Evolutionary conservation across 169 alveolate genomes (phyloP).

Genomic region (Plasmodium gaboni): DNA sequence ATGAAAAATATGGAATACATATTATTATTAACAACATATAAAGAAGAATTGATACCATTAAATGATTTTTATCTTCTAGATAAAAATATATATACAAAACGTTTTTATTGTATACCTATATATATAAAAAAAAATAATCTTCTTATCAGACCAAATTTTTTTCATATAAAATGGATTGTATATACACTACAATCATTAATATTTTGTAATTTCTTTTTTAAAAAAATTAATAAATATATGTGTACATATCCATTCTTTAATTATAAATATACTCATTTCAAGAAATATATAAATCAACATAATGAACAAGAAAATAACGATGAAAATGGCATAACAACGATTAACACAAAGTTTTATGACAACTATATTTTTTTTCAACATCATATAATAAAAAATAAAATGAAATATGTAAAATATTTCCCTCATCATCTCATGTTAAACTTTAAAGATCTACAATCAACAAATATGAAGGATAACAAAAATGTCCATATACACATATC

Average conservation of each 20-base stretch:
- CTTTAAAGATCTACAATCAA: conserved; percentile 22
- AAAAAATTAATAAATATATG: conserved; percentile 72
- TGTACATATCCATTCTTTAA: conserved; percentile 72
- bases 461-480: conserved; percentile 5
- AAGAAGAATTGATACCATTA: conserved; percentile 59
- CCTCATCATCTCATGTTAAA: conserved; percentile 36
- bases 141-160: conserved; percentile 49
- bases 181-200: conserved; percentile 62
- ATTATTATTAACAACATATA: conserved; percentile 52
- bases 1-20: conserved; percentile 70
- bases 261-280: conserved; percentile 50
- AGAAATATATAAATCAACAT: not conserved
- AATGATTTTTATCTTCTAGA: conserved; percentile 66
- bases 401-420: conserved; percentile 38
- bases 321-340: too few species aligned
- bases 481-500: conserved; percentile 25
- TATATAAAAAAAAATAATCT: conserved; percentile 54
- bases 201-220: conserved; percentile 59
- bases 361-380: conserved; percentile 63
- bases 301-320: conserved; percentile 12
- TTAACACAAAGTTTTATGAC: not conserved
- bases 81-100: conserved; percentile 49
- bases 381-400: conserved; percentile 52
- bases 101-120: conserved; percentile 69
- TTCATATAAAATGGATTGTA: conserved; percentile 66